Conservation (phyloP, 495 filamentous ascomycete genomes). For the Xylaria sp. region DNA sequence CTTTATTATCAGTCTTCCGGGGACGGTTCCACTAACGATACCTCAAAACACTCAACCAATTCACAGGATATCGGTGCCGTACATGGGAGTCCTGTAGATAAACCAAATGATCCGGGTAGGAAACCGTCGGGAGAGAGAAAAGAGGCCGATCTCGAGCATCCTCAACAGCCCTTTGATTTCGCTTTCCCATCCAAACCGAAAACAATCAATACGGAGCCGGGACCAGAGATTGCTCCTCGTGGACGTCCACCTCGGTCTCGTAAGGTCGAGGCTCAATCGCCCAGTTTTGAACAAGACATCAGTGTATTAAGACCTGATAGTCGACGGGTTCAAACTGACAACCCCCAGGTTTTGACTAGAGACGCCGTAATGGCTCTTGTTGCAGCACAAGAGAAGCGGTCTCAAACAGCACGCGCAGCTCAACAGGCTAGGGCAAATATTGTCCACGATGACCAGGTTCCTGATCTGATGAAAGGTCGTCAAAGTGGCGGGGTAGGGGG, state of each 20-base stretch:
- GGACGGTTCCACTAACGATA: slow-evolving; percentile 11
- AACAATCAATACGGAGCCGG: slow-evolving; percentile 26
- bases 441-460: not conserved
- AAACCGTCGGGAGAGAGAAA: not conserved
- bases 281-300: slow-evolving; percentile 23
- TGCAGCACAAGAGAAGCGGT: slow-evolving; percentile 34
- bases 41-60: slow-evolving; percentile 29
- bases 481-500: not conserved
- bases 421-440: not conserved
- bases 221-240: slow-evolving; percentile 29
- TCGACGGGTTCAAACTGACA: slow-evolving; percentile 30
- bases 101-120: not conserved
- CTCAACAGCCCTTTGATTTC: slow-evolving; percentile 33
- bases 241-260: slow-evolving; percentile 28
- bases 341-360: slow-evolving; percentile 12
- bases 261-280: slow-evolving; percentile 27
- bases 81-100: not conserved
- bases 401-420: slow-evolving; percentile 29
- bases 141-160: slow-evolving; percentile 1
- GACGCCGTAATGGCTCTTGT: slow-evolving; percentile 29
- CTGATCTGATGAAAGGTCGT: not conserved
- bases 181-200: slow-evolving; percentile 31
- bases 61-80: slow-evolving; percentile 25
- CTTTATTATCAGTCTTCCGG: slow-evolving; percentile 38
- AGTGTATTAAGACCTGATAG: slow-evolving; percentile 3